phyloP scores from a whole-genome alignment of 805 yeast genomes.

The Metschnikowia cubensis region DNA sequence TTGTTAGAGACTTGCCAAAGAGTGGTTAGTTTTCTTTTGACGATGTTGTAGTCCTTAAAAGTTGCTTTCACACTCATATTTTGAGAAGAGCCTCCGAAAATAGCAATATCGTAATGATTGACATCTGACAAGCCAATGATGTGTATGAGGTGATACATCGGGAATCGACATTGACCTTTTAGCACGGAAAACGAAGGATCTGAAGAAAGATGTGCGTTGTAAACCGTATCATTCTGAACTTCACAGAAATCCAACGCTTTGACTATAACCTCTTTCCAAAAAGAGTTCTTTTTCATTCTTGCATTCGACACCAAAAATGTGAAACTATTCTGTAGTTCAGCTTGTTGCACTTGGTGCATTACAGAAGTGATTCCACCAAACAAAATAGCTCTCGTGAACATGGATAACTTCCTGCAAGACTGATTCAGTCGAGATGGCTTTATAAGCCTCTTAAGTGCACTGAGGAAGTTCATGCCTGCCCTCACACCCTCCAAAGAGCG shows the following conservation, averaged over 20 bases:
- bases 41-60: constrained; percentile 30
- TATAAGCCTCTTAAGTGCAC: constrained; percentile 14
- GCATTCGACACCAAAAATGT: constrained; percentile 28
- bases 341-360: constrained; percentile 68
- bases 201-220: background rate
- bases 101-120: constrained; percentile 74
- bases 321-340: constrained; percentile 56
- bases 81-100: constrained; percentile 78
- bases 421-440: constrained; percentile 6
- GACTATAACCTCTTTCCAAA: constrained; percentile 68
- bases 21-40: constrained; percentile 29
- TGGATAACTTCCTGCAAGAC: constrained; percentile 17
- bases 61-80: constrained; percentile 44
- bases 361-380: constrained; percentile 65
- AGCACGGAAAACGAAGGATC: constrained; percentile 9
- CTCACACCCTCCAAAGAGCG: constrained; percentile 5
- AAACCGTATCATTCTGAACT: constrained; percentile 33
- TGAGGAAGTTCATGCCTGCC: constrained; percentile 15
- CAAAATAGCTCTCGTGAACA: constrained; percentile 64
- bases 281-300: constrained; percentile 14
- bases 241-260: constrained; percentile 72
- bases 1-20: constrained; percentile 25
- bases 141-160: constrained; percentile 71
- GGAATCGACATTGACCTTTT: constrained; percentile 49
- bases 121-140: constrained; percentile 57